Evolutionary conservation across 768 basidiomycete genomes (phyloP).

Genomic region (Rhizopogon vinicolor): DNA sequence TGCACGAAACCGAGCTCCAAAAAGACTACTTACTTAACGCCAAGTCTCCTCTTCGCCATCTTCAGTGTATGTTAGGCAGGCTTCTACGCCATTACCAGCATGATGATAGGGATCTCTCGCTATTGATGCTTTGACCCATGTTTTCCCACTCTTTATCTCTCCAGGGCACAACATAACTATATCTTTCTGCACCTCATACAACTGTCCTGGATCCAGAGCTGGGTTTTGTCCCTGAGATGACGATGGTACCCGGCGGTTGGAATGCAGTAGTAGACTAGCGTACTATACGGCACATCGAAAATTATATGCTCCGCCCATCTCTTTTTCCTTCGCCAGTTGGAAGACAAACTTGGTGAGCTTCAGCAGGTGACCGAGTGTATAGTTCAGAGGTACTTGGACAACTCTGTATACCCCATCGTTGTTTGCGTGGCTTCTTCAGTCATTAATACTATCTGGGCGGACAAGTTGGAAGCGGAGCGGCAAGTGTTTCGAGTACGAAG

Average conservation of each 20-base stretch:
- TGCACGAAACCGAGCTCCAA: constrained; percentile 26
- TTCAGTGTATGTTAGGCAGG: constrained; percentile 24
- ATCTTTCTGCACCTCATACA: constrained; percentile 58
- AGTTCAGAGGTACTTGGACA: constrained; percentile 66
- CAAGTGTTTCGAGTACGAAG: constrained; percentile 56
- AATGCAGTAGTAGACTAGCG: constrained; percentile 2
- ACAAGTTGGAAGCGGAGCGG: constrained; percentile 61
- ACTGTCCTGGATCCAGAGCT: constrained; percentile 37
- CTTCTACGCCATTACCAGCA: constrained; percentile 34
- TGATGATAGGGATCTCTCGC: constrained; percentile 44
- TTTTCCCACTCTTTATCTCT: constrained; percentile 46
- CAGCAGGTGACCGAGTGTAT: constrained; percentile 63
- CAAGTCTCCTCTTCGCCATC: constrained; percentile 42
- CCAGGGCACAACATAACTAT: constrained; percentile 42
- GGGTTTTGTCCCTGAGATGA: constrained; percentile 17
- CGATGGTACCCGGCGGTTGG: neutral
- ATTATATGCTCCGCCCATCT: constrained; percentile 15
- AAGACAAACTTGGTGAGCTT: constrained; percentile 62
- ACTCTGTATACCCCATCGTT: constrained; percentile 57
- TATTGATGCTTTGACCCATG: constrained; percentile 47
- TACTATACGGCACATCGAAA: constrained; percentile 23
- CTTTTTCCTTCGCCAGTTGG: constrained; percentile 19
- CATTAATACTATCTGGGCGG: constrained; percentile 20
- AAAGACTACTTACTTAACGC: constrained; percentile 49
- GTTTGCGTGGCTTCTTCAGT: constrained; percentile 14